These are phyloP conservation scores for Solanum tacnaense DNA, from an alignment of 257 asterid species.

Conservation along the genomic window DNA sequence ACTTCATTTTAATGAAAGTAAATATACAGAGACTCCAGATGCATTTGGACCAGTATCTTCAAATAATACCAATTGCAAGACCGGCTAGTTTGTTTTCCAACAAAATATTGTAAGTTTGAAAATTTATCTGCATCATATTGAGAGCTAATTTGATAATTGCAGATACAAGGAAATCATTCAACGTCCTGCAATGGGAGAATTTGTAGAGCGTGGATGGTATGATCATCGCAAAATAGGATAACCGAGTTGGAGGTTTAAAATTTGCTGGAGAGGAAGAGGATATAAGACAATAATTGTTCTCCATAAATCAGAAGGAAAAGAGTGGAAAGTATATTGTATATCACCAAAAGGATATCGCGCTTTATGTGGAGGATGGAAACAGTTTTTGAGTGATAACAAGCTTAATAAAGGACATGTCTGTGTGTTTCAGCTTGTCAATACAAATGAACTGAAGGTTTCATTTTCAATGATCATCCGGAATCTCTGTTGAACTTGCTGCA, in stretches of 20 bases:
- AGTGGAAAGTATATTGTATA: neutral
- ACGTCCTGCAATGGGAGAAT: too few relatives aligned
- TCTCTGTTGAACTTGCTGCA: too few relatives aligned
- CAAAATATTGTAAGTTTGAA: neutral
- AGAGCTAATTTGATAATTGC: too few relatives aligned
- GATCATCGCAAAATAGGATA: neutral
- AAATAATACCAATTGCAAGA: neutral
- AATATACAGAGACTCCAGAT: neutral
- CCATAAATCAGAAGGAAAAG: neutral
- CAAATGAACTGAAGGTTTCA: too few relatives aligned
- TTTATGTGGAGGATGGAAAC: constrained; percentile 3
- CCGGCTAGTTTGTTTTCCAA: neutral
- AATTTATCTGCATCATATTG: neutral
- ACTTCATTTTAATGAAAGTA: neutral
- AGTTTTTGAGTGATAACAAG: neutral
- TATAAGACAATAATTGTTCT: neutral
- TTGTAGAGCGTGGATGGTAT: neutral
- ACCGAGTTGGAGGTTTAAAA: too few relatives aligned
- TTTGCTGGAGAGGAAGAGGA: too few relatives aligned
- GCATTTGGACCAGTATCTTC: neutral
- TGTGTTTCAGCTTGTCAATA: too few relatives aligned
- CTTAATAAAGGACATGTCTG: too few relatives aligned
- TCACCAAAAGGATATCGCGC: neutral
- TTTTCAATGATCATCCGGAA: too few relatives aligned
- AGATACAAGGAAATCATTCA: too few relatives aligned